Conservation (phyloP, 2,329 filamentous ascomycete species). For the Lasiodiplodia citricola region DNA sequence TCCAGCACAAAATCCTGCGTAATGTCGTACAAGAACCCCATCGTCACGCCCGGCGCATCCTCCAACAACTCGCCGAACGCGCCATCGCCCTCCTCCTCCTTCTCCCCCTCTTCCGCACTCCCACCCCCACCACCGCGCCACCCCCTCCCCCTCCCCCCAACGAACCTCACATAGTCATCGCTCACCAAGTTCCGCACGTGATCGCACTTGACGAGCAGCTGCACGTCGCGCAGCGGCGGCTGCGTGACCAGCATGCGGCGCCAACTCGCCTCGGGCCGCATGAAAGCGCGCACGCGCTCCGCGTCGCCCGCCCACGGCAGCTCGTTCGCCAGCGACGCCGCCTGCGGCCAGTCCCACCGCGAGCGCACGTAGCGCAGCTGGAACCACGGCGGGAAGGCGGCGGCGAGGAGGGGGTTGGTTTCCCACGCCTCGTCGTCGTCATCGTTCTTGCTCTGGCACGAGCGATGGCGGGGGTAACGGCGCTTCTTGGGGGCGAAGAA, state of each 20-base stretch:
- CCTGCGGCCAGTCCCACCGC: slow-evolving; percentile 19
- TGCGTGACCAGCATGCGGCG: slow-evolving; percentile 23
- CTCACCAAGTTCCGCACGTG: slow-evolving; percentile 10
- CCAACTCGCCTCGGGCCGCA: slow-evolving; percentile 23
- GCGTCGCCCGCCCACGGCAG: neutral
- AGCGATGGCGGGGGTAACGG: neutral
- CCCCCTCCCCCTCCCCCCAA: neutral
- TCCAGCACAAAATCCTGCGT: slow-evolving; percentile 10
- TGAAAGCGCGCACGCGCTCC: neutral
- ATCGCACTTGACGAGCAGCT: slow-evolving; percentile 12
- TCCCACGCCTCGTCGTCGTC: neutral
- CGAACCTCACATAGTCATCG: slow-evolving; percentile 10
- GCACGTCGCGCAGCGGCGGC: slow-evolving; percentile 16
- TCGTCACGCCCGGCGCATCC: neutral
- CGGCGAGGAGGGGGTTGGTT: neutral
- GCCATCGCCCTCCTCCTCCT: neutral
- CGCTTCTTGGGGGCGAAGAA: slow-evolving; percentile 11
- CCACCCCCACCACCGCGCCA: neutral
- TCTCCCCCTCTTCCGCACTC: neutral
- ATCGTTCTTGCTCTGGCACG: too few species aligned
- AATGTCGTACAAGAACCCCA: slow-evolving; percentile 13
- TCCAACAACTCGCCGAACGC: neutral
- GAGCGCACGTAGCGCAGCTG: neutral
- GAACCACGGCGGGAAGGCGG: slow-evolving; percentile 15
- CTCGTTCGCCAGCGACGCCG: neutral